Evolutionary conservation across 202 grass and related monocot species (phyloP).

Genomic region (Brachypodium distachyon): DNA sequence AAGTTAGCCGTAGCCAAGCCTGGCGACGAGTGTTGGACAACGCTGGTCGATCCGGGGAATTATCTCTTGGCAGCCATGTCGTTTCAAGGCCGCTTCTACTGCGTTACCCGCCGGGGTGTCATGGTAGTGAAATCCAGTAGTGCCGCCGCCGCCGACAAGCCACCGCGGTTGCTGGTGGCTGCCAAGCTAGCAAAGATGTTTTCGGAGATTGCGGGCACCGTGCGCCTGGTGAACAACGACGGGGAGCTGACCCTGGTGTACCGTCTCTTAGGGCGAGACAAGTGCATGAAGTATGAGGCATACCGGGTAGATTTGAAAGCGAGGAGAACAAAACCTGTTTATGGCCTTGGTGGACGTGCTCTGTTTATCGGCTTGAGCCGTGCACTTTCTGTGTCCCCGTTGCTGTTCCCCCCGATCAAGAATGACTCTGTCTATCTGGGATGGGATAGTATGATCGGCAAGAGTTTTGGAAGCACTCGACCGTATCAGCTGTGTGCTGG

Average conservation of each 20-base stretch:
- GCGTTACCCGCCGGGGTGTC: neutral
- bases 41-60: neutral
- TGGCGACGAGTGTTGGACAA: neutral
- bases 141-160: too few relatives aligned
- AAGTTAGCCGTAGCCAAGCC: neutral
- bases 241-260: neutral
- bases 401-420: neutral
- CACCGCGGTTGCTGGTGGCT: neutral
- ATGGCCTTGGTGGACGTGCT: neutral
- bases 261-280: neutral
- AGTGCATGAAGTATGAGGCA: neutral
- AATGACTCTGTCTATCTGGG: neutral
- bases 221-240: neutral
- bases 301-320: neutral
- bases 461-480: neutral
- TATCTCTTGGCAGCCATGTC: neutral
- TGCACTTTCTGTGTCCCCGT: neutral
- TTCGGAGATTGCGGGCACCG: neutral
- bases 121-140: neutral
- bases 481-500: too few relatives aligned
- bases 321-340: neutral
- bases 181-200: neutral
- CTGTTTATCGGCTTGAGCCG: neutral
- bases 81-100: slow-evolving; percentile 1
- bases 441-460: neutral